Percentiles rank a stretch among this genome's conserved stretches.
Conservation (phyloP, 1,139 yeast species). For the Yamadazyma taylorii region DNA sequence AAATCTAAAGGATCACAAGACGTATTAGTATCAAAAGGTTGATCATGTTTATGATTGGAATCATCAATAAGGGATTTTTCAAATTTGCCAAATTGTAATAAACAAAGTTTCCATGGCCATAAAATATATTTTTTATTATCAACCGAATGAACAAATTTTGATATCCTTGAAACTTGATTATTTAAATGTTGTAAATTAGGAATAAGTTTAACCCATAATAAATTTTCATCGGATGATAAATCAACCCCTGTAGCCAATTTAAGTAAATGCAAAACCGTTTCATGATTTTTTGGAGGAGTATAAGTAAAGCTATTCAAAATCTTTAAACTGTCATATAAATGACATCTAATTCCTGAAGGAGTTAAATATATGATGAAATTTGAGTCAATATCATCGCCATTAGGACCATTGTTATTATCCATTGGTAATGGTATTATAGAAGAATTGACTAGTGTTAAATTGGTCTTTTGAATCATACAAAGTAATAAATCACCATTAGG, state of each 20-base stretch:
- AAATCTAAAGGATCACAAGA: conserved; percentile 32
- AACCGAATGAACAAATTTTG: conserved; percentile 52
- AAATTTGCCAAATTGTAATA: conserved; percentile 49
- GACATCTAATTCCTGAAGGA: conserved; percentile 77
- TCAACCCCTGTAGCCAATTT: conserved; percentile 56
- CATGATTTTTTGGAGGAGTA: conserved; percentile 53
- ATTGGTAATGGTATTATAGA: conserved; percentile 17
- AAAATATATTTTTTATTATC: conserved; percentile 57
- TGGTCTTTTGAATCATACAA: conserved; percentile 25
- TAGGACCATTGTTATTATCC: too few relatives aligned
- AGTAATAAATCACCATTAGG: conserved; percentile 52
- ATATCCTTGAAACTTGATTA: conserved; percentile 64
- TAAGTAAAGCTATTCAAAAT: conserved; percentile 41
- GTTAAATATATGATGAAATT: conserved; percentile 59
- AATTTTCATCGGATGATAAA: conserved; percentile 11
- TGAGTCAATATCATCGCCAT: conserved; percentile 15
- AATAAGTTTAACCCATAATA: conserved; percentile 61
- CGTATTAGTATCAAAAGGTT: conserved; percentile 12
- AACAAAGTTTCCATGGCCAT: conserved; percentile 73
- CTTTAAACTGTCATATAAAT: conserved; percentile 48
- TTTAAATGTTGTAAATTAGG: conserved; percentile 70
- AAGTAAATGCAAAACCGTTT: conserved; percentile 47
- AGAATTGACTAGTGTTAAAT: conserved; percentile 35
- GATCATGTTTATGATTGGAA: not conserved
- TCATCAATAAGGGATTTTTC: too few relatives aligned